Base-by-base conservation (phyloP, 2,329 filamentous ascomycete genomes). In the Calycina marina region DNA sequence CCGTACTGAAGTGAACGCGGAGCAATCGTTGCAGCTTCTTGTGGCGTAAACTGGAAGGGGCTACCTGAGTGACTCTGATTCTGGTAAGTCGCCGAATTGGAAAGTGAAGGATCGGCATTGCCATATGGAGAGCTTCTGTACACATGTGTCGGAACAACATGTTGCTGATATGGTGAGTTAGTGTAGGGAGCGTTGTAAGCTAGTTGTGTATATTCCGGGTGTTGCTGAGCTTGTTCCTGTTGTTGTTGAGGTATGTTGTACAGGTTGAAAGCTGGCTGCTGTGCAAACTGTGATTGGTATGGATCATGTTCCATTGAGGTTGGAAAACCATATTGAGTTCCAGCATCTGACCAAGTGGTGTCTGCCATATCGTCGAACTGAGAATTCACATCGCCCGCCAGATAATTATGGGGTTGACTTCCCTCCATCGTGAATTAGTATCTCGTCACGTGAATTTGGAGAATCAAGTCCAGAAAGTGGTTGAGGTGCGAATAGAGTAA, bases 1-100 rank as follows among this genome's bases (percentile, higher is more conserved):
- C 22, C 37, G 31, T 50, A 51, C 25, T 52, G 48, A 20, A 52
- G 45, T 31, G 37, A 44, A 25, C 48, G 45, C n/a, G 49, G 47
- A 18, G 48, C 34, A 11, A 51, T 45, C 8, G 49, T 50, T n/a
- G 42, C 40, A 5, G 30, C 18, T 11, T 30, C 28, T 12, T 31
- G 37, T 6, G 41, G 37, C 6, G 39, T 38, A 36, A 46, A 48
- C 1, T 46, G 40, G 39, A 49, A 53, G 24, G 49, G 36, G 28
- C 25, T 40, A 13, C 45, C 41, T 14, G 40, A 39, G n/a, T n/a
- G n/a, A n/a, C n/a, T n/a, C n/a, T n/a, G n/a, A 13, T 34, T 30
- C 31, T 43, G 42, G 25, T 46, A 51, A 5, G 38, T 16, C 14
- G 35, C 30, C 4, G 47, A 32, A 15, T 25, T 38, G 25, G 47